A percentile compares a stretch with the other conserved stretches of the same genome.
phyloP scores from a whole-genome alignment of 2,329 filamentous ascomycete genomes.

The Aspergillus caelatus region DNA sequence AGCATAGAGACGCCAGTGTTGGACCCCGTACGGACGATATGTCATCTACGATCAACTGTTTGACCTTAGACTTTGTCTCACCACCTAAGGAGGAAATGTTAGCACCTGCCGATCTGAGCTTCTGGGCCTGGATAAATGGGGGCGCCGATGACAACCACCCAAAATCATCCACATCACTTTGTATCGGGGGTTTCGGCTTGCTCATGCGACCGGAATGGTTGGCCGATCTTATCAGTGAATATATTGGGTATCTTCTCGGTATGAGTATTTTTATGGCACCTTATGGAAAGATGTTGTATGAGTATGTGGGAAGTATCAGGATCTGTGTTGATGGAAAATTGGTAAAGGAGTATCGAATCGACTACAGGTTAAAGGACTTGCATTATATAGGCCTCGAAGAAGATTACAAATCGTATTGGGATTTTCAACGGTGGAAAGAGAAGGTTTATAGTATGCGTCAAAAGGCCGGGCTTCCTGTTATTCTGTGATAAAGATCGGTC shows the following conservation, averaged over 20 bases:
- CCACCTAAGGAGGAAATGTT: not conserved
- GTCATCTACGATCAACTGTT: not conserved
- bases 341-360: not conserved
- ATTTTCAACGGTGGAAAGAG: not conserved
- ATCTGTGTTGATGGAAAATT: not conserved
- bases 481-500: not conserved
- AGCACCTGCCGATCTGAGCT: not conserved
- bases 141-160: not conserved
- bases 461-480: not conserved
- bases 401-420: not conserved
- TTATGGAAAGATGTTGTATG: not conserved
- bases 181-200: not conserved
- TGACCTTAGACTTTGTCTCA: constrained; percentile 5
- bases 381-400: not conserved
- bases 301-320: not conserved
- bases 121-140: not conserved
- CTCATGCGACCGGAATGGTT: constrained; percentile 6
- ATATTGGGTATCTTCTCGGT: constrained; percentile 1
- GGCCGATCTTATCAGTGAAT: not conserved
- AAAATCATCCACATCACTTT: not conserved
- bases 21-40: not conserved
- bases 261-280: not conserved
- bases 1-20: not conserved
- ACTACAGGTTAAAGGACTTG: not conserved
- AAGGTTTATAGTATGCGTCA: not conserved